These are phyloP conservation scores for Skeletonema marinoi DNA, from an alignment of 108 stramenopile genomes.

Conservation along the genomic window DNA sequence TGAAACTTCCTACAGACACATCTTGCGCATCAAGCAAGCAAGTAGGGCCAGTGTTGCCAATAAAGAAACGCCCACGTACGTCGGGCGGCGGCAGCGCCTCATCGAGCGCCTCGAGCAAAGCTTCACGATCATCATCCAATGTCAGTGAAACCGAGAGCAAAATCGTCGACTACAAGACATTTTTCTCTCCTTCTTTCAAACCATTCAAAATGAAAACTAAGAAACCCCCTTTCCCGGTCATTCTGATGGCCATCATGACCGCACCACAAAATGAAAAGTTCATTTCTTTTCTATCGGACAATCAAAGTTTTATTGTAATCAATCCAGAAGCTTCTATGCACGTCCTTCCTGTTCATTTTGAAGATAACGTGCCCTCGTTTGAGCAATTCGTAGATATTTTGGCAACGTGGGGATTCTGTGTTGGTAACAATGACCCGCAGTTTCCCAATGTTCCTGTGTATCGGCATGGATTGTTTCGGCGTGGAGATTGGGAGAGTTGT, in stretches of 20 bases:
- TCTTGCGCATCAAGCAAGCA: too few relatives aligned
- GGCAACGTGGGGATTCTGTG: conserved; percentile 1
- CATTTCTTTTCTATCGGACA: conserved; percentile 30
- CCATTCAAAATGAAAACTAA: conserved; percentile 9
- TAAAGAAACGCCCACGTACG: too few relatives aligned
- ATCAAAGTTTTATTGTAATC: conserved; percentile 28
- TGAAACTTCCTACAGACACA: too few relatives aligned
- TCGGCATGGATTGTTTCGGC: neutral
- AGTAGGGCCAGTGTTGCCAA: too few relatives aligned
- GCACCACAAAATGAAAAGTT: conserved; percentile 10
- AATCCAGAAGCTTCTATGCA: conserved; percentile 13
- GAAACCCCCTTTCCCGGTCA: conserved; percentile 22
- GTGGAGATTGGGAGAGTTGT: neutral
- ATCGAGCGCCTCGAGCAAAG: too few relatives aligned
- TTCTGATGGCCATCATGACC: conserved; percentile 32
- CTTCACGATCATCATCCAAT: too few relatives aligned
- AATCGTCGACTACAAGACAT: too few relatives aligned
- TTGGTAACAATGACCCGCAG: neutral
- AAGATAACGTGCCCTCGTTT: conserved; percentile 8
- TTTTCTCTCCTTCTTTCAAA: too few relatives aligned
- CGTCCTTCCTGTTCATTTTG: conserved; percentile 19
- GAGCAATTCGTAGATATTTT: conserved; percentile 23
- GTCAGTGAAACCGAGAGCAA: too few relatives aligned
- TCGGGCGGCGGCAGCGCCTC: too few relatives aligned
- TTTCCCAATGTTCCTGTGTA: neutral